phyloP scores from a whole-genome alignment of 2,329 filamentous ascomycete genomes.

The Spiromastix sp. region DNA sequence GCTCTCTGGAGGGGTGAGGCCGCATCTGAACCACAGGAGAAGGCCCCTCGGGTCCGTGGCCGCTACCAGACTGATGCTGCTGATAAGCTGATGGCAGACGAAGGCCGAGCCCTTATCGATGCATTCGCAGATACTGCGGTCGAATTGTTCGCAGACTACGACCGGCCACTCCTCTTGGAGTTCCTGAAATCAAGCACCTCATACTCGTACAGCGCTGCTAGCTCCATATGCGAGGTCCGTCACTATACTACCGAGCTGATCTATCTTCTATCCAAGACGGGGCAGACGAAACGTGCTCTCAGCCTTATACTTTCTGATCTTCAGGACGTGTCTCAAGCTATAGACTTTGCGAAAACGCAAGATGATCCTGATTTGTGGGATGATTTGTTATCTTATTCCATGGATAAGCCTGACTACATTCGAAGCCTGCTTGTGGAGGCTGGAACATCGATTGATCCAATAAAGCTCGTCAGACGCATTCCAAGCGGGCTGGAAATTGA shows the following conservation, averaged over 20 bases:
- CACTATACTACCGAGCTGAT: slow-evolving; percentile 90
- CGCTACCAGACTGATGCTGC: slow-evolving; percentile 30
- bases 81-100: slow-evolving; percentile 40
- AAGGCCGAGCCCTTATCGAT: slow-evolving; percentile 64
- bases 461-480: slow-evolving; percentile 79
- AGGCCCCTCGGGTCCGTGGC: slow-evolving; percentile 24
- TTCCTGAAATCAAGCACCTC: slow-evolving; percentile 76
- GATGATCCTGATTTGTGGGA: slow-evolving; percentile 91
- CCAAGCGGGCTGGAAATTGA: slow-evolving; percentile 89
- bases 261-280: slow-evolving; percentile 88
- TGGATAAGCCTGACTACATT: slow-evolving; percentile 96
- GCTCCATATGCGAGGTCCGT: slow-evolving; percentile 66
- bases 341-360: slow-evolving; percentile 87
- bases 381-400: slow-evolving; percentile 85
- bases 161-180: slow-evolving; percentile 70
- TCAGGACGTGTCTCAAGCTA: slow-evolving; percentile 81
- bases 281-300: slow-evolving; percentile 82
- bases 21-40: slow-evolving; percentile 31
- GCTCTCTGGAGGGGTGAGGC: slow-evolving; percentile 72
- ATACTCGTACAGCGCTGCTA: slow-evolving; percentile 68
- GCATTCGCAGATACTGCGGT: slow-evolving; percentile 80
- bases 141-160: slow-evolving; percentile 74
- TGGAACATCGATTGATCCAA: slow-evolving; percentile 85
- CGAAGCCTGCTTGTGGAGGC: slow-evolving; percentile 85
- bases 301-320: slow-evolving; percentile 92